Evolutionary conservation across 78 protist genomes (phyloP).

Genomic region (Isochrysis galbana): DNA sequence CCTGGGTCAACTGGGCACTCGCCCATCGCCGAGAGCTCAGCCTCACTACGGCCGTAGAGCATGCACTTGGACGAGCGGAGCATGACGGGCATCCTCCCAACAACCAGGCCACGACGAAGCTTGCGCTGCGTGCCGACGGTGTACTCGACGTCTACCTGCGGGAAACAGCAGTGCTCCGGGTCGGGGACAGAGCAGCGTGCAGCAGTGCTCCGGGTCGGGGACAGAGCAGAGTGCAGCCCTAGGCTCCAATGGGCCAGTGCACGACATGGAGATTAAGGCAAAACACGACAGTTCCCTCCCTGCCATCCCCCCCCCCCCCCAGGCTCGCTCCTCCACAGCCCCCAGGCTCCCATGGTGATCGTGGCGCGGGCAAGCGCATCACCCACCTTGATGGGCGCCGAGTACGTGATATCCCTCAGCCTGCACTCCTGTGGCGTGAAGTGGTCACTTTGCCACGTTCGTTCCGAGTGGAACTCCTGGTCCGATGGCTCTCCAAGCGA

Average conservation of each 20-base stretch:
- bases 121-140: slow-evolving; percentile 62
- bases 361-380: too few species aligned
- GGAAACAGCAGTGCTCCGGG: too few species aligned
- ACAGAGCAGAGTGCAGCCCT: too few species aligned
- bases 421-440: slow-evolving; percentile 92
- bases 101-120: slow-evolving; percentile 53
- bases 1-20: slow-evolving; percentile 98
- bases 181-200: too few species aligned
- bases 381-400: slow-evolving; percentile 91
- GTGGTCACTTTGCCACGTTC: not conserved
- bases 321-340: too few species aligned
- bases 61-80: slow-evolving; percentile 79
- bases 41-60: slow-evolving; percentile 51
- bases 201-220: too few species aligned
- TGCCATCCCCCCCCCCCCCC: too few species aligned
- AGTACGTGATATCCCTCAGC: slow-evolving; percentile 96
- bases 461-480: slow-evolving; percentile 45
- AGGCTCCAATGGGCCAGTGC: too few species aligned
- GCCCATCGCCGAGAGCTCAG: slow-evolving; percentile 80
- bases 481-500: slow-evolving; percentile 77
- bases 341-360: too few species aligned
- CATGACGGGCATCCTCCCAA: slow-evolving; percentile 98
- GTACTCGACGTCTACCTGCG: slow-evolving; percentile 82
- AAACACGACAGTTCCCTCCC: too few species aligned
- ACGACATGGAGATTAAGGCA: too few species aligned